Evolutionary conservation across 208 protist species (phyloP), one percentile per base, ranked within the genome.

Genomic region (Novymonas esmeraldas): DNA sequence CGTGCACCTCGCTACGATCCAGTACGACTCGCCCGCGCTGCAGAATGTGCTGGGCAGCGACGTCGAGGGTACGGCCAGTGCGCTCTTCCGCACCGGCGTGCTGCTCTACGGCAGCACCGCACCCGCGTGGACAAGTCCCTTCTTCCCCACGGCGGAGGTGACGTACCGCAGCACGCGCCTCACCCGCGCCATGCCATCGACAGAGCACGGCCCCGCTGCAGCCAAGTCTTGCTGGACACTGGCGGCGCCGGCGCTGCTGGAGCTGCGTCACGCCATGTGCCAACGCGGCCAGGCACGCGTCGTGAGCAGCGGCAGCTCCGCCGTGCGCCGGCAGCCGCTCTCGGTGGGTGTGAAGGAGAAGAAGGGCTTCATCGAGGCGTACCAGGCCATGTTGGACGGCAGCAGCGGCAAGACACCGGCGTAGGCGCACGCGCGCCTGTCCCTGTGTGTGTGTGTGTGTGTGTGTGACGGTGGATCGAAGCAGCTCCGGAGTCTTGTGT

Each of bases 1-100:
- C 3, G 67, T 84, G 33, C 64, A 78, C 46, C 51, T 66, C 13
- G 85, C 83, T 22, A 73, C 71, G 36, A 57, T 89, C 1, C 56
- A 79, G 41, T 90, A 94, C 63, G 55, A 88, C 64, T 84, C 88
- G 5, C 76, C 81, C 1, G 85, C 82, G 18, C 36, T 89, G 41
- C 81, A 85, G 52, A 89, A 71, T n/a, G 75, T 94, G 3, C 44
- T 76, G 3, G 70, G 85, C 22, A 60, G 34, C 29, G 78, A 80
- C 36, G 60, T 57, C 29, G 71, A 73, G 46, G 56, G 65, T 34
- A 11, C 81, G 28, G 50, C 81, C 5, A 26, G 24, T 10, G 36
- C 46, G 24, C 72, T 94, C 9, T 88, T 82, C 45, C 63, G 67
- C 36, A 81, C 79, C 41, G 77, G 80, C 22, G 38, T 60, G 6